These are phyloP conservation scores for Globisporangium spinosum DNA, from an alignment of 352 stramenopile species.

Conservation along the genomic window DNA sequence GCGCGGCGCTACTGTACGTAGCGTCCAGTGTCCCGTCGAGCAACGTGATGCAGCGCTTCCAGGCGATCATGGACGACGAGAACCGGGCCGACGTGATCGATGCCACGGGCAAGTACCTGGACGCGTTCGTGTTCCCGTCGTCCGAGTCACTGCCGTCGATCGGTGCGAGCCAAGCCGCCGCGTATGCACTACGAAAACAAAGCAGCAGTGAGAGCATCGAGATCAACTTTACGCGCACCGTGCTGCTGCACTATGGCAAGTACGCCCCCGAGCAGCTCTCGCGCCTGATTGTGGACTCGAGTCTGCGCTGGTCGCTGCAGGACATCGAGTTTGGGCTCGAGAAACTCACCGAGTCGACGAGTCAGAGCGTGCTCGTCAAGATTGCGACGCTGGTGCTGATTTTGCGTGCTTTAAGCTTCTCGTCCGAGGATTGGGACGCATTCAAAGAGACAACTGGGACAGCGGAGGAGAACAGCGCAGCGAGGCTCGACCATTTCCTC, in stretches of 20 bases:
- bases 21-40: slow-evolving; percentile 58
- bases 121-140: slow-evolving; percentile 73
- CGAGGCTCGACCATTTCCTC: slow-evolving; percentile 4
- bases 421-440: slow-evolving; percentile 28
- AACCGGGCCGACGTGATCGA: slow-evolving; percentile 49
- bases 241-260: slow-evolving; percentile 69
- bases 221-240: slow-evolving; percentile 50
- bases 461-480: neutral
- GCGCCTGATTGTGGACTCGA: slow-evolving; percentile 66
- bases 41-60: slow-evolving; percentile 54
- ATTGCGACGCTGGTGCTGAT: slow-evolving; percentile 67
- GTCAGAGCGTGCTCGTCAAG: slow-evolving; percentile 48
- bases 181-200: slow-evolving; percentile 4
- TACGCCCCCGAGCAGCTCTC: slow-evolving; percentile 74
- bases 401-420: slow-evolving; percentile 35
- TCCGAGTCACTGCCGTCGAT: slow-evolving; percentile 20
- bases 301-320: slow-evolving; percentile 62
- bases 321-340: slow-evolving; percentile 67
- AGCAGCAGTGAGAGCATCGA: neutral
- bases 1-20: slow-evolving; percentile 66
- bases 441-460: slow-evolving; percentile 8
- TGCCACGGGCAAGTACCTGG: slow-evolving; percentile 64
- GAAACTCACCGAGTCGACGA: slow-evolving; percentile 43
- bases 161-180: slow-evolving; percentile 18
- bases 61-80: slow-evolving; percentile 39